Conservation (phyloP, 1,284 basidiomycete genomes). For the Xanthoconium separans region DNA sequence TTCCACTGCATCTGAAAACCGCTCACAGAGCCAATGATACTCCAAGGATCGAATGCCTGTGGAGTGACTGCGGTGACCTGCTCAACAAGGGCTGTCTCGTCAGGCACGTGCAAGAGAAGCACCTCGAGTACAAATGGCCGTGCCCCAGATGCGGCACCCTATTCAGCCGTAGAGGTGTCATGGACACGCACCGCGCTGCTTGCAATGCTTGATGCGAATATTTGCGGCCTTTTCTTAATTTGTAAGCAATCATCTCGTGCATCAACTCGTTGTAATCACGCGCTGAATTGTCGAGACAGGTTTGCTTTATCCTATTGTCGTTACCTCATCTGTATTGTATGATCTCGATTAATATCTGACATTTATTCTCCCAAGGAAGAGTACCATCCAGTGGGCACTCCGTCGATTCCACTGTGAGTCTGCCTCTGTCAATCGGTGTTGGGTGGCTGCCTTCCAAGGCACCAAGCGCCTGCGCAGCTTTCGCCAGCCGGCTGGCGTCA, state of each 20-base stretch:
- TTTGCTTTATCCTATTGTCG: background rate
- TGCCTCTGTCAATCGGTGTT: background rate
- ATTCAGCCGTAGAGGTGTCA: slow-evolving; percentile 22
- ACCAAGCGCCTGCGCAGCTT: slow-evolving; percentile 6
- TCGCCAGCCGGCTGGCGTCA: background rate
- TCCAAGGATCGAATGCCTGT: slow-evolving; percentile 12
- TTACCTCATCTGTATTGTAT: slow-evolving; percentile 1
- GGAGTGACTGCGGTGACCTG: slow-evolving; percentile 14
- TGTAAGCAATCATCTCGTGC: slow-evolving; percentile 1
- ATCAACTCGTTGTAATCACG: background rate
- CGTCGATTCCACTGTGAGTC: background rate
- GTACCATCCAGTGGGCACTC: background rate
- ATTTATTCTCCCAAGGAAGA: background rate
- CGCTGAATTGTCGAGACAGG: slow-evolving; percentile 4
- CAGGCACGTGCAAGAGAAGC: slow-evolving; percentile 25
- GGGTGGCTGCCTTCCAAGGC: background rate
- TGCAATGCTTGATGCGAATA: slow-evolving; percentile 8
- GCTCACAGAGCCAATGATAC: slow-evolving; percentile 6
- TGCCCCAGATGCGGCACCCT: slow-evolving; percentile 15
- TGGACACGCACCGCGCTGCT: slow-evolving; percentile 14
- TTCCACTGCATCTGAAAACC: slow-evolving; percentile 21
- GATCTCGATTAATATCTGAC: background rate
- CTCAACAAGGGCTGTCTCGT: slow-evolving; percentile 17
- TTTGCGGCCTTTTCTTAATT: background rate
- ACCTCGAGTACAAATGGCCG: slow-evolving; percentile 23